Evolutionary conservation across 495 filamentous ascomycete species (phyloP), one percentile per base, ranked within the genome.

Genomic region (Talaromyces ruber): DNA sequence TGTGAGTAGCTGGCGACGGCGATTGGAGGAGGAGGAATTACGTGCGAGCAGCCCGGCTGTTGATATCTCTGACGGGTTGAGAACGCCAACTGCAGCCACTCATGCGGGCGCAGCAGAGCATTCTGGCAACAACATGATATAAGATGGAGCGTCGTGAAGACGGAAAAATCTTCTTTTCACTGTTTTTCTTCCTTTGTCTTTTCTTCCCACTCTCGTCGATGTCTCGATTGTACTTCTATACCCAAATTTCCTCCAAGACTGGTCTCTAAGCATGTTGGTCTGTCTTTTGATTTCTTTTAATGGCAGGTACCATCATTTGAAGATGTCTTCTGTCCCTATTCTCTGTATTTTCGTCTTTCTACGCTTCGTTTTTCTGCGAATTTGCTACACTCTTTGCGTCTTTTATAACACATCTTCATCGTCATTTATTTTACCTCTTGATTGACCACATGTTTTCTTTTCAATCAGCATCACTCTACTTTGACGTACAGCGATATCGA

Each of bases 1-100:
- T 68, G 68, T 92, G 47, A 85, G 87, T 5, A 86, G 88, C 67
- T 92, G 89, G 89, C 76, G 89, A 60, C 87, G 88, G 67, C 73
- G 86, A 64, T 74, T 92, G 60, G 89, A 92, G 65, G 81, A 81
- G 32, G 84, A 88, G 60, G 84, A 88, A 63, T 65, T 63, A 22
- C 61, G 72, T 25, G 66, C 63, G 37, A 66, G 61, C 24, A 66
- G 65, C 61, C 64, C 70, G 18, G 45, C 39, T 47, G 52, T 22
- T 47, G 9, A 22, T 18, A 25, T n/a, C 4, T 61, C 53, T 24
- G 70, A 71, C 6, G 24, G 18, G 7, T 12, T 47, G 28, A 16
- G 18, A 34, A 50, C 59, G 18, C 43, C 59, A 21, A 57, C 54
- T 29, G 54, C 54, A 1, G 28, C 26, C 7, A 57, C 16, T 21